Conservation (phyloP, 768 basidiomycete genomes). For the Exsudoporus frostii region DNA sequence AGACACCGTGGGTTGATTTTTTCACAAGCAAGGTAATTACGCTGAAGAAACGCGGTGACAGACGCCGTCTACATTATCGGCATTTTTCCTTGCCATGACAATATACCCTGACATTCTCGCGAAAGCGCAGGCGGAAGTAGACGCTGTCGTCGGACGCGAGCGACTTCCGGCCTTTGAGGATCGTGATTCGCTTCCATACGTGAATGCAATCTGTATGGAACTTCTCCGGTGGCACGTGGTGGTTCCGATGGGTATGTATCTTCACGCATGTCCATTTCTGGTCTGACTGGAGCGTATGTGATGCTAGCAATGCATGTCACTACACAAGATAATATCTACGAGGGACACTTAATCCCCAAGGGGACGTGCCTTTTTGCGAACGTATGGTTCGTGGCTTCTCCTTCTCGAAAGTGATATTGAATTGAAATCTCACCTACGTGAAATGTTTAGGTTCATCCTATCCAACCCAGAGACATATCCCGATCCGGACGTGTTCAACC, state of each 20-base stretch:
- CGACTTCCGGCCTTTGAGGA: conserved; percentile 14
- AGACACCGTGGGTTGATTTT: conserved; percentile 19
- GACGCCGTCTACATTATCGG: conserved; percentile 6
- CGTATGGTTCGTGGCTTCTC: conserved; percentile 1
- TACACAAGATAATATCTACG: conserved; percentile 14
- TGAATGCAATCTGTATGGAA: conserved; percentile 17
- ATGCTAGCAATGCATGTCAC: conserved; percentile 1
- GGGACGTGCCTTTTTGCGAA: conserved; percentile 6
- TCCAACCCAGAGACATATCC: conserved; percentile 1
- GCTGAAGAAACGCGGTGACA: conserved; percentile 8
- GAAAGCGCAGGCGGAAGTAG: conserved; percentile 14
- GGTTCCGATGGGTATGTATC: neutral
- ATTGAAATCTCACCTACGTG: neutral
- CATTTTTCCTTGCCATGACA: conserved; percentile 21
- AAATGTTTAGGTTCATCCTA: conserved; percentile 2
- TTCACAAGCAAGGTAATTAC: conserved; percentile 2
- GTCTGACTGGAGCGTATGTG: neutral
- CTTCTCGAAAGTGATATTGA: too few species aligned
- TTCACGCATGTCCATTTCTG: neutral
- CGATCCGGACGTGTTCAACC: conserved; percentile 4
- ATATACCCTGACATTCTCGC: conserved; percentile 3
- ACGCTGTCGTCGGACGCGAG: conserved; percentile 4
- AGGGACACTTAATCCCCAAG: conserved; percentile 22
- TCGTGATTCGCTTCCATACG: conserved; percentile 13
- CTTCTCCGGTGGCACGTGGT: conserved; percentile 6